Evolutionary conservation across 2,329 filamentous ascomycete species (phyloP), one percentile per base, ranked within the genome.

Genomic region (Aspergillus ustus): DNA sequence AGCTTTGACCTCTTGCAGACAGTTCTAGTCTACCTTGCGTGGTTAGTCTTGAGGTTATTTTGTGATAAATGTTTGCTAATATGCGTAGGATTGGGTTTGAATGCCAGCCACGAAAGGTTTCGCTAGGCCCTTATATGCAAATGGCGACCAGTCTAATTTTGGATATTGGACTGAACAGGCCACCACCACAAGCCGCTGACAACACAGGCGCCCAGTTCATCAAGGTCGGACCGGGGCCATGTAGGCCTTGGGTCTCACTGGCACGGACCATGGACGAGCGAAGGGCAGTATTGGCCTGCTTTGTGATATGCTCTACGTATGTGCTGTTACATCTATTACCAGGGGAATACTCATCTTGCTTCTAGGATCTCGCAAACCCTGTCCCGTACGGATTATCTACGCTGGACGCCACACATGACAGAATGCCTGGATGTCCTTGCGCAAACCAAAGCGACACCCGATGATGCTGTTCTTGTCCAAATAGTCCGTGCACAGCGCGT

Each of bases 301-400:
- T 54, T 25, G 15, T 65, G 2, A 20, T 65, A 11, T 60, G 46
- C n/a, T 65, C 63, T 7, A 49, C 44, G 63, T 65, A 57, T 20
- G 56, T 43, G 7, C 2, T 1, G 3, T 20, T 3, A 9, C 44
- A 13, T 15, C 11, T 57, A 7, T 29, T 3, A 20, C 44, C 3
- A 19, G 19, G 4, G 7, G 17, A 43, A 4, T 17, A 44, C 45
- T 43, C 2, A 31, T 19, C 19, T 17, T 25, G 46, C 9, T 40
- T 28, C 58, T 59, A 83, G 80, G 28, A 69, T 76, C 56, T 68
- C 77, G 15, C 73, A 73, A 1, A 81, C 79, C 45, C 72, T 84
- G 6, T 80, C 79, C 34, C 78, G 79, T 45, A 77, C 81, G 53
- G 84, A 87, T 52, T 66, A 78, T 2, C 45, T 61, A 4, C 61